Base-by-base conservation (phyloP, 805 yeast genomes). In the Candida incommunis region DNA sequence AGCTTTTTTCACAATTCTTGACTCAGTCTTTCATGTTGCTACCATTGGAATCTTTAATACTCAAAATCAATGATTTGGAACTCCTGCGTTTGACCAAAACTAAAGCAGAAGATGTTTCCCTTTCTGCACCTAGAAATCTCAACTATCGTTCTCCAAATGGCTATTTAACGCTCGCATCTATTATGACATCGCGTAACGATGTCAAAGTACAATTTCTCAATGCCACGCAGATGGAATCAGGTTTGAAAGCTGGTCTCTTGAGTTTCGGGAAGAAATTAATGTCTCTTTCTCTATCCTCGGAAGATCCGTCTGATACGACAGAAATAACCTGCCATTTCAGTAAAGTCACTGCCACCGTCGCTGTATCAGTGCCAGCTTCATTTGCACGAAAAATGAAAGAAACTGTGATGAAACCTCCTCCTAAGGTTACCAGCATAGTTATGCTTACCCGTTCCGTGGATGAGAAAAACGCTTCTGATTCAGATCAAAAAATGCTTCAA, bases 371-470 rank as follows among this genome's bases (percentile, higher is more conserved):
- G 1, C 51, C 64, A 2, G 22, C 52, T 0, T 18, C 49, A 0
- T 66, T 63, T 46, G 57, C 63, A 3, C 43, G 54, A 34, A 52
- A 55, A 41, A 56, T 65, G 56, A 50, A 59, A 25, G 64, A 56
- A 1, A 63, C 69, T 2, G 59, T 65, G 5, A 55, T 66, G 60
- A 65, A 65, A 45, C 65, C 68, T 5, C 70, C 70, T 1, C 67
- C 69, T 2, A 52, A 54, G 43, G 50, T 49, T n/a, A 59, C 67
- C 1, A 46, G 54, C 1, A 51, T 64, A 40, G 58, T 67, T 1
- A 53, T 65, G 52, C 46, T 65, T 25, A 50, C 58, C 2, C 50
- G 51, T 40, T 56, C 50, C 41, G 50, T 52, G 21, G 48, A 50
- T 20, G 65, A 62, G 41, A 51, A 51, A n/a, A 55, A 54, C 24